Percentiles rank a stretch among this genome's conserved stretches.
phyloP scores from a whole-genome alignment of 208 protist genomes.

The Naegleria fowleri region DNA sequence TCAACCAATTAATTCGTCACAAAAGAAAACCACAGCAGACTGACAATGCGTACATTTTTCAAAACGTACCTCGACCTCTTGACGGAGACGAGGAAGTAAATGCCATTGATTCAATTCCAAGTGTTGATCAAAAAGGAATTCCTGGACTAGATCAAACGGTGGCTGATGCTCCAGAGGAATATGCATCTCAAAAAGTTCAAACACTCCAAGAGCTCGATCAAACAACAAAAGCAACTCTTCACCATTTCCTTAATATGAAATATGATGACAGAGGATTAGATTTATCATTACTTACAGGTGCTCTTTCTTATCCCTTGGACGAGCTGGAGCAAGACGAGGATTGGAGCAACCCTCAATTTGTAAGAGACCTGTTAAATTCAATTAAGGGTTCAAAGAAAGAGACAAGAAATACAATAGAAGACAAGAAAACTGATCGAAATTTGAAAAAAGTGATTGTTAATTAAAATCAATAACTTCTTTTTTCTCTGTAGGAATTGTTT shows the following conservation, averaged over 20 bases:
- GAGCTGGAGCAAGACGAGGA: neutral
- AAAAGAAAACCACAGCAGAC: neutral
- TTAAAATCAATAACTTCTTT: neutral
- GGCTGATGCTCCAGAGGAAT: neutral
- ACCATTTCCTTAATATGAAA: slow-evolving; percentile 1
- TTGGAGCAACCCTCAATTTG: neutral
- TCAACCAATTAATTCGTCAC: too few relatives aligned
- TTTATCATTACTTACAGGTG: neutral
- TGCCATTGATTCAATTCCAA: neutral
- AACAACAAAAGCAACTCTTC: neutral
- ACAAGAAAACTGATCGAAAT: too few relatives aligned
- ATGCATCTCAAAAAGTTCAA: neutral
- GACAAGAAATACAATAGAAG: neutral
- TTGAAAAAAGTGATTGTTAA: neutral
- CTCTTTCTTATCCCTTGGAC: neutral
- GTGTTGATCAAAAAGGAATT: neutral
- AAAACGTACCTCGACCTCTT: neutral
- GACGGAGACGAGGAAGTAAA: neutral
- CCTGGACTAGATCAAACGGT: neutral
- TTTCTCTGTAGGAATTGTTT: neutral
- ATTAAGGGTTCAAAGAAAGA: neutral
- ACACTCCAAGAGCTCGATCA: neutral
- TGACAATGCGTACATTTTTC: neutral
- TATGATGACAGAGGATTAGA: neutral
- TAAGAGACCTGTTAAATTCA: neutral